A percentile compares a stretch with the other conserved stretches of the same genome.
Evolutionary conservation across 148 eudicot genomes (phyloP).

Genomic region (Fagopyrum esculentum): DNA sequence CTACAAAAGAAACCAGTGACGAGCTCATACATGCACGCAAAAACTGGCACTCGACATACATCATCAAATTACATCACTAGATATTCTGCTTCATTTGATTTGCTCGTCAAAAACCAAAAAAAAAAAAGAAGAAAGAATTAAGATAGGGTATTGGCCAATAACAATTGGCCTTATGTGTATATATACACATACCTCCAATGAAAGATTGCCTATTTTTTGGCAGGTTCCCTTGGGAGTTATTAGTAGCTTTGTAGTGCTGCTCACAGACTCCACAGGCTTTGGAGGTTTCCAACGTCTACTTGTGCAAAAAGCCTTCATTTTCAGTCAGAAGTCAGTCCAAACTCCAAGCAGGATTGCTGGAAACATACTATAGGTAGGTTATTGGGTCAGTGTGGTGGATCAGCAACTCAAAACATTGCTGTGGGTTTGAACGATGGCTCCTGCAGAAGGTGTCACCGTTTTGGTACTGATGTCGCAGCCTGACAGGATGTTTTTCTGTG

Average conservation of each 20-base stretch:
- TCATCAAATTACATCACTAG: conserved; percentile 2
- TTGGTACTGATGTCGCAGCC: conserved; percentile 20
- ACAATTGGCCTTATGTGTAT: neutral
- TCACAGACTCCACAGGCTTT: neutral
- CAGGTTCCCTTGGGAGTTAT: neutral
- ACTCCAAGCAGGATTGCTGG: neutral
- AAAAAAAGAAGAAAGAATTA: neutral
- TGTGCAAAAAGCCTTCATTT: neutral
- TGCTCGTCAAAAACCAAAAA: neutral
- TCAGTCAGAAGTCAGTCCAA: neutral
- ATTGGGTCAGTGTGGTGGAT: neutral
- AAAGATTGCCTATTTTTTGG: neutral
- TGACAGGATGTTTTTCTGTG: conserved; percentile 30
- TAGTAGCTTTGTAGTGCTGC: neutral
- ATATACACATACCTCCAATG: conserved; percentile 9
- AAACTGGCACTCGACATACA: conserved; percentile 7
- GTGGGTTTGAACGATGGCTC: conserved; percentile 17
- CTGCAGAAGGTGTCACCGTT: conserved; percentile 19
- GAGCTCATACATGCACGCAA: neutral
- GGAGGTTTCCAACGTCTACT: conserved; percentile 5
- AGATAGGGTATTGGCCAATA: conserved; percentile 3
- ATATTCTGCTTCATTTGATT: conserved; percentile 6
- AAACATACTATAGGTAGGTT: conserved; percentile 4
- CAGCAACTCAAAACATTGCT: conserved; percentile 11
- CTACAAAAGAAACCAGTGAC: neutral